Percentiles rank a stretch among this genome's conserved stretches.
Conservation (phyloP, 305 asterid species). For the Fraxinus floribunda region DNA sequence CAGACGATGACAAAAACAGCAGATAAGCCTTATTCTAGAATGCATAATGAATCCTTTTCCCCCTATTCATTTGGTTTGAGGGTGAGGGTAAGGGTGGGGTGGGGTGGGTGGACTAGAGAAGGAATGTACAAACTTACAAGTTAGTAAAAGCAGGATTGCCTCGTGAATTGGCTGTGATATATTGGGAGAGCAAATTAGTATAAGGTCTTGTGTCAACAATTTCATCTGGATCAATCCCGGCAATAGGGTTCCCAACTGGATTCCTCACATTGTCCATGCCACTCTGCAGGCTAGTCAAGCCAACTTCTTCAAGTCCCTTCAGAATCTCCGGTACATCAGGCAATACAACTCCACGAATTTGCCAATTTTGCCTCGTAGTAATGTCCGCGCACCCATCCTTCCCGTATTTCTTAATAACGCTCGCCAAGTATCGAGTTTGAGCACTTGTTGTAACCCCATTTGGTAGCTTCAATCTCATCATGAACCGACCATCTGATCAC, state of each 20-base stretch:
- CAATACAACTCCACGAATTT: constrained; percentile 83
- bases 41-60: neutral
- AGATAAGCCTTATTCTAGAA: neutral
- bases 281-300: constrained; percentile 87
- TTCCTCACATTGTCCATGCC: constrained; percentile 98
- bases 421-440: constrained; percentile 77
- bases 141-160: constrained; percentile 78
- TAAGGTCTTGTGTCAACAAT: constrained; percentile 91
- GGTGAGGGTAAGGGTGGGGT: neutral
- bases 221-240: constrained; percentile 80
- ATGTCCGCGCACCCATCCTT: constrained; percentile 87
- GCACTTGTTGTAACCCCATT: constrained; percentile 88
- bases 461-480: constrained; percentile 97
- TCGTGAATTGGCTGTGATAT: constrained; percentile 63
- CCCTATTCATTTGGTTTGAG: neutral
- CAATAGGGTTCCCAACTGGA: constrained; percentile 93
- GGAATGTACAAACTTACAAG: constrained; percentile 45
- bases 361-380: constrained; percentile 96
- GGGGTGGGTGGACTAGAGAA: neutral
- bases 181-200: constrained; percentile 61
- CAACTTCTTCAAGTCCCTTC: constrained; percentile 75
- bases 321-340: constrained; percentile 86
- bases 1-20: too few species aligned
- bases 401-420: constrained; percentile 78
- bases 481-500: constrained; percentile 79